Evolutionary conservation across 1,284 basidiomycete species (phyloP), one percentile per base, ranked within the genome.

Genomic region (Apiotrichum porosum): DNA sequence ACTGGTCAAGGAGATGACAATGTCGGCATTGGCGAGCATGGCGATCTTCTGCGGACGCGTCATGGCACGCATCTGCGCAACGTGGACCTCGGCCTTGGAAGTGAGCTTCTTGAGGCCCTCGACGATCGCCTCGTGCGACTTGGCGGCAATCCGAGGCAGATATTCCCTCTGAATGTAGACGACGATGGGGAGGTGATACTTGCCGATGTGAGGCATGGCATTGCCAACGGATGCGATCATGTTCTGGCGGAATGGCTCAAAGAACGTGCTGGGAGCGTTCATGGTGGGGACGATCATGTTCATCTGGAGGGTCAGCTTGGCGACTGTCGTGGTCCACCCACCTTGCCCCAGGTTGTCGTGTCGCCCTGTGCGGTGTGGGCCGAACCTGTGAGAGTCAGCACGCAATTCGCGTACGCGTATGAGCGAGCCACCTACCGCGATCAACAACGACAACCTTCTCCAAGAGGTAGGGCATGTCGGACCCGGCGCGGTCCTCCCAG

Each of bases 391-490:
- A 6, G 6, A 14, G 44, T 42, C 37, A 44, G 44, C 22, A 12
- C 22, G 15, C 13, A 4, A 9, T n/a, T 23, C 3, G 17, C 14
- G 9, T 14, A 21, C 30, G 10, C 3, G 3, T n/a, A 10, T n/a
- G 3, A 21, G 37, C 14, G 15, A 22, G 15, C n/a, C 10, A 61
- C 66, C 47, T 35, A 66, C 70, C 60, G 26, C 71, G 60, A 49
- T 73, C 71, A 9, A 73, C 60, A 28, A 73, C 65, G 15, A 73
- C 66, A 8, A 63, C 61, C 26, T 56, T 57, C 35, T 73, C 71
- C 14, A 71, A 57, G 5, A 71, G 40, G n/a, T 64, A 49, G 0
- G 58, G 47, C 17, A 67, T 36, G n/a, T 63, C 66, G 9, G 53
- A 52, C 1, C 41, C 42, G 6, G 57, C 56, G 14, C 63, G 48